Conservation (phyloP, 768 basidiomycete species). For the Lactarius vividus region DNA sequence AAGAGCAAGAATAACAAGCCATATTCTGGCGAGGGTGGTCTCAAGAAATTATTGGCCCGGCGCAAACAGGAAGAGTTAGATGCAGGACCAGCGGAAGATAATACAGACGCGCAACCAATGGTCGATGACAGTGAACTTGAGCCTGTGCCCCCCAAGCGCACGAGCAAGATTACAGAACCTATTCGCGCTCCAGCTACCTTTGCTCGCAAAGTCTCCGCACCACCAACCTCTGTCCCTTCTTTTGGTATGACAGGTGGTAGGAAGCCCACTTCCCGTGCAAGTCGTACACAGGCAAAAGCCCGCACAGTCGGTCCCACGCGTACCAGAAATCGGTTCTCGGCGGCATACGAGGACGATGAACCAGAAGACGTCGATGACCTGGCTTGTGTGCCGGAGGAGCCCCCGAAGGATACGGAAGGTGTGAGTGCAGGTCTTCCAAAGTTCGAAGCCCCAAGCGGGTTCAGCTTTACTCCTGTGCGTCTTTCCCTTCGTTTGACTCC, state of each 20-base stretch:
- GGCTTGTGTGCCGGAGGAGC: conserved; percentile 39
- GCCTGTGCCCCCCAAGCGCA: conserved; percentile 22
- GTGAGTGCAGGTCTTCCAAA: conserved; percentile 44
- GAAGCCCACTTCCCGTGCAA: conserved; percentile 11
- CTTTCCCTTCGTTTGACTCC: neutral
- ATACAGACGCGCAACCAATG: conserved; percentile 35
- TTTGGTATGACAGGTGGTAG: conserved; percentile 14
- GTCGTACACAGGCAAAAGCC: conserved; percentile 6
- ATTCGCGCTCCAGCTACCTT: conserved; percentile 29
- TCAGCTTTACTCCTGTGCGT: conserved; percentile 65
- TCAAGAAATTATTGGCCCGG: conserved; percentile 71
- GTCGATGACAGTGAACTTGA: conserved; percentile 35
- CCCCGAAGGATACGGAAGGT: conserved; percentile 40
- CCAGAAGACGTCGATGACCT: conserved; percentile 35
- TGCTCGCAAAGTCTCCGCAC: conserved; percentile 35
- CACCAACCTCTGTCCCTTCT: conserved; percentile 11
- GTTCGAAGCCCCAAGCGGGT: conserved; percentile 60
- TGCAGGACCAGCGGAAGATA: conserved; percentile 37
- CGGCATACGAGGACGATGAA: conserved; percentile 53
- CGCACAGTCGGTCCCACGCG: conserved; percentile 42
- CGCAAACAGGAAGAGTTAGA: conserved; percentile 57
- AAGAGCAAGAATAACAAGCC: conserved; percentile 52
- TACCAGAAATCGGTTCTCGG: conserved; percentile 60
- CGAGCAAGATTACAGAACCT: conserved; percentile 30
- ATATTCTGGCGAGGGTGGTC: conserved; percentile 74